Evolutionary conservation across 495 filamentous ascomycete species (phyloP).

Genomic region (Jackrogersella minutella): DNA sequence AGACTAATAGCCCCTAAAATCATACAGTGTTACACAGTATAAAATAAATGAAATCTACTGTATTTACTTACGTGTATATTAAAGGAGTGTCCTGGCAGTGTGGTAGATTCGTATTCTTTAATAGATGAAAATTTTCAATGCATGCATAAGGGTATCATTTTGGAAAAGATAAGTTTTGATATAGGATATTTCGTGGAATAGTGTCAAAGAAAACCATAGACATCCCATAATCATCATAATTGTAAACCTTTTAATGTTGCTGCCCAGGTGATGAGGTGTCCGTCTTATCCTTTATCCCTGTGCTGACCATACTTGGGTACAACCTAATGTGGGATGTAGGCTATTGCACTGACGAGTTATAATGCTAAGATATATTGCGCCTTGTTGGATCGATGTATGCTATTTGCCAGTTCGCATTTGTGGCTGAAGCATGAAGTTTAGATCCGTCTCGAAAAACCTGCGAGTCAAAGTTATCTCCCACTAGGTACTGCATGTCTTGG

Average conservation of each 20-base stretch:
- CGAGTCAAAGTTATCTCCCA: constrained; percentile 2
- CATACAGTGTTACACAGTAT: constrained; percentile 9
- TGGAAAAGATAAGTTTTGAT: not conserved
- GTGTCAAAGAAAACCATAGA: too few species aligned
- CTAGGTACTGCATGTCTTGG: constrained; percentile 15
- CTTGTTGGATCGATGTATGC: constrained; percentile 19
- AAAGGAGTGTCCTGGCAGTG: not conserved
- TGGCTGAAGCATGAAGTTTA: constrained; percentile 30
- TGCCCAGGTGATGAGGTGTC: not conserved
- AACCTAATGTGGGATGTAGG: not conserved
- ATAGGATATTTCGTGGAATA: too few species aligned
- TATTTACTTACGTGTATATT: not conserved
- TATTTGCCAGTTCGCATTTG: constrained; percentile 32
- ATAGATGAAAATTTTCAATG: not conserved
- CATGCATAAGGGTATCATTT: not conserved
- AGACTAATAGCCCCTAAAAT: constrained; percentile 6
- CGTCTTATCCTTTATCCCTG: constrained; percentile 29
- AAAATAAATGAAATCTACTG: not conserved
- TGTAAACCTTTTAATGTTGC: not conserved
- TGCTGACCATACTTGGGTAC: constrained; percentile 14
- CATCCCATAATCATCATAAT: too few species aligned
- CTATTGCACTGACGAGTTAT: constrained; percentile 28
- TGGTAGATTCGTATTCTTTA: constrained; percentile 15
- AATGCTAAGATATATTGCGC: constrained; percentile 22
- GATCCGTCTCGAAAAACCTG: constrained; percentile 23